Conservation (phyloP, 169 alveolate genomes). For the Babesia ovata region DNA sequence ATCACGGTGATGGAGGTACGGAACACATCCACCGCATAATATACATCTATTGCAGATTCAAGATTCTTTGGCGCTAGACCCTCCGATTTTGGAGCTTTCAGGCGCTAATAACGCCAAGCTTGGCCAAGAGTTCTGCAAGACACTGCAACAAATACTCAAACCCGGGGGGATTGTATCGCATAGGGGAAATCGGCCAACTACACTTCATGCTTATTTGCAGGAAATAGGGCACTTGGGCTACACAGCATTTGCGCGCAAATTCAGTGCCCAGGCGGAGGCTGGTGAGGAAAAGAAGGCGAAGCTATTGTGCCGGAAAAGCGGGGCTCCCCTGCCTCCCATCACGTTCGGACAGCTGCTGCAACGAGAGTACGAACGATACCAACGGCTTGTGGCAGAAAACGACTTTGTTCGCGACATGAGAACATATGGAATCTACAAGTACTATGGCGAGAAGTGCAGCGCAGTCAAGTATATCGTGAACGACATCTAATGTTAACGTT, state of each 20-base stretch:
- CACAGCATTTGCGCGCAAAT: slow-evolving; percentile 12
- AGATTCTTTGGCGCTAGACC: slow-evolving; percentile 35
- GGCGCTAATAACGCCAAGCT: not conserved
- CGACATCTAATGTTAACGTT: slow-evolving; percentile 11
- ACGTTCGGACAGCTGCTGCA: slow-evolving; percentile 45
- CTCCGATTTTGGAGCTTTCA: slow-evolving; percentile 47
- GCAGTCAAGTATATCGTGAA: slow-evolving; percentile 66
- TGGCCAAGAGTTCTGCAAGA: slow-evolving; percentile 19
- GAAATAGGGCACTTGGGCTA: slow-evolving; percentile 26
- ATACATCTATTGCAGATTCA: slow-evolving; percentile 28
- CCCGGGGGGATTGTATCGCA: not conserved
- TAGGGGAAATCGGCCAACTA: slow-evolving; percentile 15
- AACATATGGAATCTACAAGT: slow-evolving; percentile 57
- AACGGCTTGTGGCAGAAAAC: not conserved
- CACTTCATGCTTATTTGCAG: slow-evolving; percentile 38
- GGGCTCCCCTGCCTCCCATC: slow-evolving; percentile 24
- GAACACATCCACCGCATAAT: not conserved
- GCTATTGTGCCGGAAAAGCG: slow-evolving; percentile 33
- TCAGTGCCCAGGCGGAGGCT: not conserved
- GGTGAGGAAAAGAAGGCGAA: not conserved
- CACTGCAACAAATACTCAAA: slow-evolving; percentile 16
- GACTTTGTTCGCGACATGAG: slow-evolving; percentile 10
- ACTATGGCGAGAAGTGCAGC: slow-evolving; percentile 59
- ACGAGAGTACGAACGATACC: slow-evolving; percentile 6
- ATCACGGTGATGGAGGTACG: slow-evolving; percentile 51